Evolutionary conservation across 139 green algal genomes (phyloP).

Genomic region (Picochlorum costavermella): DNA sequence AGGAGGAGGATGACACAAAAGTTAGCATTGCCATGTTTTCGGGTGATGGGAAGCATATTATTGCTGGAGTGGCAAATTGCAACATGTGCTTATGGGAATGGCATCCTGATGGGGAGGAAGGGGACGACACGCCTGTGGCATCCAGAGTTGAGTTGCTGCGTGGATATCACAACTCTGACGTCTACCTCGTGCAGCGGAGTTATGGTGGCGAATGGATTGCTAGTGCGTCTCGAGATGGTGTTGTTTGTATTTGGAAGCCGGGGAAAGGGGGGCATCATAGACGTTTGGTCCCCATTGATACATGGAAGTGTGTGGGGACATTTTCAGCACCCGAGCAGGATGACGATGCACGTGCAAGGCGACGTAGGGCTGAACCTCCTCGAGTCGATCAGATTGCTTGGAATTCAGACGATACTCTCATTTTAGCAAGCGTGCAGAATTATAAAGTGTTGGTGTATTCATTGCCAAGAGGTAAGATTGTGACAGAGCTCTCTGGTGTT

Average conservation of each 20-base stretch:
- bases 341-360: constrained; percentile 25
- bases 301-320: constrained; percentile 32
- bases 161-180: constrained; percentile 51
- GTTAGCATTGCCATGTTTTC: constrained; percentile 63
- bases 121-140: neutral
- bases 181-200: constrained; percentile 60
- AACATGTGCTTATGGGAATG: constrained; percentile 61
- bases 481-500: constrained; percentile 35
- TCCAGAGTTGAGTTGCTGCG: neutral
- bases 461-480: constrained; percentile 14
- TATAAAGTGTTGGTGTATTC: constrained; percentile 46
- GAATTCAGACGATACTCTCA: constrained; percentile 41
- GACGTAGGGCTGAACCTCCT: constrained; percentile 19
- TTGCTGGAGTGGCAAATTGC: constrained; percentile 51
- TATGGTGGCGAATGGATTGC: constrained; percentile 44
- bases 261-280: constrained; percentile 1
- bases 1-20: neutral
- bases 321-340: constrained; percentile 35
- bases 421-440: constrained; percentile 47
- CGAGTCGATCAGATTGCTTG: constrained; percentile 60
- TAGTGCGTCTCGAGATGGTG: constrained; percentile 61
- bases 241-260: constrained; percentile 43
- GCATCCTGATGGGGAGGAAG: neutral
- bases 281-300: constrained; percentile 24
- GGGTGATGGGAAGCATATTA: constrained; percentile 48